phyloP scores from a whole-genome alignment of 2,329 filamentous ascomycete genomes.

The Emergomyces pasteurianus region DNA sequence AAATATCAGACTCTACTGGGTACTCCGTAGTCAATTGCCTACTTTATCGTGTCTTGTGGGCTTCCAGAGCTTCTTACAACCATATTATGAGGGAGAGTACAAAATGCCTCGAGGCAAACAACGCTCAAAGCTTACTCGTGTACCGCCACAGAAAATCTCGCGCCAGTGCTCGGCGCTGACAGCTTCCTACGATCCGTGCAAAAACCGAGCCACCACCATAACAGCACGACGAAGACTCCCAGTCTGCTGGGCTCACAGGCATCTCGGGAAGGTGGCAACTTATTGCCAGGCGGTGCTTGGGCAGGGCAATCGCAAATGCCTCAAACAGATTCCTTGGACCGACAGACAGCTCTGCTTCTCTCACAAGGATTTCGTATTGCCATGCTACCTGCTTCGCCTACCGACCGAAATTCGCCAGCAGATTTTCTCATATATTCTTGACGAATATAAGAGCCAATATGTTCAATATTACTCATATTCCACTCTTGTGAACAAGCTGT shows the following conservation, averaged over 20 bases:
- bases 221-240: conserved; percentile 1
- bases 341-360: conserved; percentile 9
- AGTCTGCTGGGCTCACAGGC: conserved; percentile 1
- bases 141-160: conserved; percentile 1
- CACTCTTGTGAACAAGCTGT: conserved; percentile 1
- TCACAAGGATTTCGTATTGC: conserved; percentile 6
- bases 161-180: conserved; percentile 4
- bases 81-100: too few relatives aligned
- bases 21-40: too few relatives aligned
- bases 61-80: too few relatives aligned
- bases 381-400: conserved; percentile 8
- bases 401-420: conserved; percentile 7
- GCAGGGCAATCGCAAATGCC: conserved; percentile 7
- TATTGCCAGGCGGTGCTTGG: conserved; percentile 6
- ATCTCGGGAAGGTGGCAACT: conserved; percentile 3
- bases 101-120: neutral
- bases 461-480: conserved; percentile 4
- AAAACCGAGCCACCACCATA: conserved; percentile 4
- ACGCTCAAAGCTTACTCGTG: neutral
- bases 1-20: too few relatives aligned
- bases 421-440: conserved; percentile 8
- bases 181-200: conserved; percentile 5
- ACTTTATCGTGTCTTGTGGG: too few relatives aligned
- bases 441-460: conserved; percentile 4
- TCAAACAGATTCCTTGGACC: conserved; percentile 9